Conservation (phyloP, 495 filamentous ascomycete species). For the Hypoxylon lenormandii region DNA sequence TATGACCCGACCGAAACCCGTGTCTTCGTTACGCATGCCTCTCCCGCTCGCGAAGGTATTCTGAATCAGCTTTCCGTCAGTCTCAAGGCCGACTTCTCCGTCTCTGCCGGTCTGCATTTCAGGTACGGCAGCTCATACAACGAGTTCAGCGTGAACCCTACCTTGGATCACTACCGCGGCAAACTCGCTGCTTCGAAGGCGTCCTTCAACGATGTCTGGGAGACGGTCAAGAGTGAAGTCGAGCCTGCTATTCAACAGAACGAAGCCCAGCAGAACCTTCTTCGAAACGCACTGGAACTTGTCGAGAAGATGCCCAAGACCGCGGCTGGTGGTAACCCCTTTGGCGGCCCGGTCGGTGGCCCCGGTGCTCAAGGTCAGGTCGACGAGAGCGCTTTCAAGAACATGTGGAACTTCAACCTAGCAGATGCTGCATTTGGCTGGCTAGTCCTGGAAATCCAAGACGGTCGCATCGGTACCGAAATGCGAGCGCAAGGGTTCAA, state of each 20-base stretch:
- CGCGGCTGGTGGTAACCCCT: conserved; percentile 95
- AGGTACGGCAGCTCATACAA: conserved; percentile 99
- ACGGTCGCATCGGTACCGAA: conserved; percentile 93
- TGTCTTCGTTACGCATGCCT: conserved; percentile 96
- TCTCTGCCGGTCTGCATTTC: conserved; percentile 98
- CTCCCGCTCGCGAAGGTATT: conserved; percentile 94
- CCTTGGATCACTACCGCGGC: conserved; percentile 96
- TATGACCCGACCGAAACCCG: conserved; percentile 99
- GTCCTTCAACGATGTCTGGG: conserved; percentile 99
- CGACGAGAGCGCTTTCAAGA: conserved; percentile 99
- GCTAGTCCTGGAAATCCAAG: conserved; percentile 92
- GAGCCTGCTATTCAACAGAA: conserved; percentile 92
- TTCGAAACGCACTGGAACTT: conserved; percentile 88
- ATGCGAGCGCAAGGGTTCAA: conserved; percentile 99
- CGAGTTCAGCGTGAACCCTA: conserved; percentile 98
- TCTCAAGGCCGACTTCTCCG: conserved; percentile 97
- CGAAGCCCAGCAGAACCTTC: conserved; percentile 87
- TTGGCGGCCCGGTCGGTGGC: conserved; percentile 85
- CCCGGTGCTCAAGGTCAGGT: conserved; percentile 82
- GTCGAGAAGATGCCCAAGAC: conserved; percentile 95
- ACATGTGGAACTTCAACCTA: conserved; percentile 99
- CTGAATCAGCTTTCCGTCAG: conserved; percentile 98
- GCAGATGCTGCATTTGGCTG: conserved; percentile 98
- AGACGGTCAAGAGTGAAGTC: conserved; percentile 95
- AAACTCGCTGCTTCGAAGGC: conserved; percentile 99